phyloP scores from a whole-genome alignment of 768 basidiomycete species.

The Fistulinella prunicolor region DNA sequence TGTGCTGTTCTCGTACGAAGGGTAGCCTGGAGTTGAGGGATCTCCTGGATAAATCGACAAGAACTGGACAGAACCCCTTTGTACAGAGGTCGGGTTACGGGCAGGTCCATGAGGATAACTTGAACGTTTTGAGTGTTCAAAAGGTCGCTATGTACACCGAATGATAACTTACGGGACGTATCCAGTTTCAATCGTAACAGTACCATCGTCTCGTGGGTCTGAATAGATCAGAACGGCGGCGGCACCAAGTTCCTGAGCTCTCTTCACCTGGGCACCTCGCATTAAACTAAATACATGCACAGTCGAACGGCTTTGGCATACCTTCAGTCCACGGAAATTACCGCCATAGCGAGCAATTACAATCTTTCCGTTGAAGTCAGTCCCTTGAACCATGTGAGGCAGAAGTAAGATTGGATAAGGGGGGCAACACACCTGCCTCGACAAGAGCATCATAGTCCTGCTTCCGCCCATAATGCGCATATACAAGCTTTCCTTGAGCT shows the following conservation, averaged over 20 bases:
- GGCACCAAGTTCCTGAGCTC: slow-evolving; percentile 86
- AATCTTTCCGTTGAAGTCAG: slow-evolving; percentile 72
- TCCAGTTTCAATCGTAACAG: slow-evolving; percentile 73
- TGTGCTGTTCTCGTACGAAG: slow-evolving; percentile 80
- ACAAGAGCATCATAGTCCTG: slow-evolving; percentile 62
- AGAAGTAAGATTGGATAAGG: neutral
- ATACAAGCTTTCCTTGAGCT: slow-evolving; percentile 56
- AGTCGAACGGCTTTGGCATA: slow-evolving; percentile 26
- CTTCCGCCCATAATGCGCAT: slow-evolving; percentile 58
- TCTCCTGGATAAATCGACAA: slow-evolving; percentile 68
- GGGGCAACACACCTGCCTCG: slow-evolving; percentile 38
- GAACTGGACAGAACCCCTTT: slow-evolving; percentile 83
- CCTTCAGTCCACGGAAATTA: slow-evolving; percentile 90
- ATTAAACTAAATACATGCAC: slow-evolving; percentile 4
- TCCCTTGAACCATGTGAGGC: slow-evolving; percentile 37
- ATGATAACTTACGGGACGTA: slow-evolving; percentile 50
- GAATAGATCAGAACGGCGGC: slow-evolving; percentile 79
- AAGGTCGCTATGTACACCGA: neutral
- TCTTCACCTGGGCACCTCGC: slow-evolving; percentile 61
- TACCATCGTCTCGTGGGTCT: slow-evolving; percentile 86
- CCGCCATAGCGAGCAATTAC: slow-evolving; percentile 75
- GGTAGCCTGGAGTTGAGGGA: slow-evolving; percentile 85
- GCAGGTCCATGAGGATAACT: slow-evolving; percentile 77
- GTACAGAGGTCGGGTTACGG: slow-evolving; percentile 76
- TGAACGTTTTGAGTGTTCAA: neutral